These are phyloP conservation scores for Geranium rotundifolium DNA, from an alignment of 345 rosid genomes.

Conservation along the genomic window DNA sequence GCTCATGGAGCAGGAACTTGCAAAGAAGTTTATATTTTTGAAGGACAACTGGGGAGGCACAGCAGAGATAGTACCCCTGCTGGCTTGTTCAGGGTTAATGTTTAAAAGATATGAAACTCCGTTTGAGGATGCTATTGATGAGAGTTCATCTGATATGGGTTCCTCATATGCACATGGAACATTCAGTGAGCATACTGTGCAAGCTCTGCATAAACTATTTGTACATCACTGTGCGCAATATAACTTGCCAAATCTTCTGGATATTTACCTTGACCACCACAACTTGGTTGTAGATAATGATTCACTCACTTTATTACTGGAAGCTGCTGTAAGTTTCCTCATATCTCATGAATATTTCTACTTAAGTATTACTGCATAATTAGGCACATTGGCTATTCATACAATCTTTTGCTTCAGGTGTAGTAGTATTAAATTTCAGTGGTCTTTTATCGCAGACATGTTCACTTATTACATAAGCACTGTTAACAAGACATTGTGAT, in stretches of 20 bases:
- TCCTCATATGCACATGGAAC: conserved; percentile 29
- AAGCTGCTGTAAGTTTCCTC: conserved; percentile 80
- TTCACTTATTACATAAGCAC: too few species aligned
- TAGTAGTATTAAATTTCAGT: background rate
- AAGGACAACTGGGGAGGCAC: conserved; percentile 86
- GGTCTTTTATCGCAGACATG: background rate
- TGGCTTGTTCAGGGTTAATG: conserved; percentile 73
- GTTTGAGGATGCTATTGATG: conserved; percentile 30
- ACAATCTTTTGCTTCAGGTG: background rate
- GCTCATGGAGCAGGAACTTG: conserved; percentile 80
- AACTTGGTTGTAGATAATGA: conserved; percentile 50
- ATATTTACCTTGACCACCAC: conserved; percentile 74
- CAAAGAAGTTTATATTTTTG: conserved; percentile 59
- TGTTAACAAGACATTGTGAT: too few species aligned
- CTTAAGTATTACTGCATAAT: background rate
- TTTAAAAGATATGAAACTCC: conserved; percentile 27
- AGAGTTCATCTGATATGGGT: conserved; percentile 35
- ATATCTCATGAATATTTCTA: conserved; percentile 10
- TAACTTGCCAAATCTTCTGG: conserved; percentile 81
- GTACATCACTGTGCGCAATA: conserved; percentile 50
- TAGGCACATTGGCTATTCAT: background rate
- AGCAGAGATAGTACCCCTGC: conserved; percentile 52
- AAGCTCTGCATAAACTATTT: conserved; percentile 61
- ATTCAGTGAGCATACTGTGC: conserved; percentile 23
- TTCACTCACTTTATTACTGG: conserved; percentile 39